These are phyloP conservation scores for Skeletonema costatum DNA, from an alignment of 108 stramenopile species.

Conservation along the genomic window DNA sequence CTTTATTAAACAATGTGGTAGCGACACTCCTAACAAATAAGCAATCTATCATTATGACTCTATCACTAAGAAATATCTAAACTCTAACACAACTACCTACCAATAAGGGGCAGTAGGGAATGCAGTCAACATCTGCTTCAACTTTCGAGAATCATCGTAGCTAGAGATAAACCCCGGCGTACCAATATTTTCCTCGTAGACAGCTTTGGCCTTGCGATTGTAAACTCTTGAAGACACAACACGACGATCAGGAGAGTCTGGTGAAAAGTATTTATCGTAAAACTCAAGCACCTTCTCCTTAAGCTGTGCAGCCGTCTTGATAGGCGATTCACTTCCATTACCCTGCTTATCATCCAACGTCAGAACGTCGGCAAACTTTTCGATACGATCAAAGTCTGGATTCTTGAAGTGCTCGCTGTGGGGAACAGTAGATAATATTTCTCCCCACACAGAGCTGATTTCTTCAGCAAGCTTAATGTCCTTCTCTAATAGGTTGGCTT, in stretches of 20 bases:
- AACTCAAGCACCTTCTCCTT: constrained; percentile 70
- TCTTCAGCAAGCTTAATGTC: constrained; percentile 82
- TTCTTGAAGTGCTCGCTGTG: constrained; percentile 53
- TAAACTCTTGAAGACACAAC: constrained; percentile 74
- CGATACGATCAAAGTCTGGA: constrained; percentile 78
- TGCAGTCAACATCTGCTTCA: constrained; percentile 78
- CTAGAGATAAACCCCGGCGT: constrained; percentile 69
- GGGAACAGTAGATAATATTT: constrained; percentile 60
- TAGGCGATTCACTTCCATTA: constrained; percentile 26
- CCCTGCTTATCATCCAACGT: constrained; percentile 32
- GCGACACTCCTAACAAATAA: neutral
- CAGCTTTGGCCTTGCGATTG: constrained; percentile 59
- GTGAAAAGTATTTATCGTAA: constrained; percentile 67
- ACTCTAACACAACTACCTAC: constrained; percentile 11
- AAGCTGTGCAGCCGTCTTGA: constrained; percentile 52
- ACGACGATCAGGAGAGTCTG: constrained; percentile 58
- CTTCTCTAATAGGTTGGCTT: constrained; percentile 73
- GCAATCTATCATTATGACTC: neutral
- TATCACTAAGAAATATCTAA: constrained; percentile 2
- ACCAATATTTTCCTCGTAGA: constrained; percentile 65
- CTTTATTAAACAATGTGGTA: neutral
- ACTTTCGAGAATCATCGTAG: constrained; percentile 70
- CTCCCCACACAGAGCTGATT: constrained; percentile 70
- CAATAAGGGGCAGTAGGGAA: constrained; percentile 82
- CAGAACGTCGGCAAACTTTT: constrained; percentile 73